Base-by-base conservation (phyloP, 306 rosid genomes). In the Pachyrhizus erosus region DNA sequence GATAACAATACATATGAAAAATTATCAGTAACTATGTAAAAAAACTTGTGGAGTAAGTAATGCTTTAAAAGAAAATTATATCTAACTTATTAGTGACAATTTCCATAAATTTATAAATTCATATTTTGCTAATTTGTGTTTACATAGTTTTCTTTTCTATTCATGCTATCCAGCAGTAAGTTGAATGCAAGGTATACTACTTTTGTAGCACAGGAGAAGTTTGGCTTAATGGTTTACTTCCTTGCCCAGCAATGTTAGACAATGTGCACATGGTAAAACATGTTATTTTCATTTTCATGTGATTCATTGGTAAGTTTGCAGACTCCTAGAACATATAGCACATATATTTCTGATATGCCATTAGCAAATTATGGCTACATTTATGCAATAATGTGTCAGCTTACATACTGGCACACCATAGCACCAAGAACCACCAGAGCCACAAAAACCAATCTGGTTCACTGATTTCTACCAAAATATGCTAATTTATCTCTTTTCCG, bases 131-230 rank as follows among this genome's bases (percentile, higher is more conserved):
- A 39, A 48, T 45, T 78, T 26, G 12, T 34, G 42, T 14, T 66
- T 52, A 66, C 60, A 75, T 20, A 29, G 3, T 77, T 37, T 21
- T 7, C 8, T 51, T 49, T 4, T 29, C 5, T 20, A 27, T 66
- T 37, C 60, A 69, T 69, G 82, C n/a, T 26, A 69, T 5, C 55
- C 70, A 55, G 39, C 45, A 8, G 60, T 39, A 55, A 54, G 17
- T 57, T 49, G 8, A 45, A 4, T 49, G 82, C 76, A 23, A 40
- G 15, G 18, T 54, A 52, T 54, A 10, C 52, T 11, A 24, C 31
- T 68, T 68, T 68, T 68, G 62, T 43, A 48, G 40, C 10, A 48
- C 31, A n/a, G 52, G 61, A 24, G 43, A 31, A 78, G 27, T 65
- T 23, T 66, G 43, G 9, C 72, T 17, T 18, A 5, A 15, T 67